Evolutionary conservation across 768 basidiomycete species (phyloP).

Genomic region (Kwoniella sp.): DNA sequence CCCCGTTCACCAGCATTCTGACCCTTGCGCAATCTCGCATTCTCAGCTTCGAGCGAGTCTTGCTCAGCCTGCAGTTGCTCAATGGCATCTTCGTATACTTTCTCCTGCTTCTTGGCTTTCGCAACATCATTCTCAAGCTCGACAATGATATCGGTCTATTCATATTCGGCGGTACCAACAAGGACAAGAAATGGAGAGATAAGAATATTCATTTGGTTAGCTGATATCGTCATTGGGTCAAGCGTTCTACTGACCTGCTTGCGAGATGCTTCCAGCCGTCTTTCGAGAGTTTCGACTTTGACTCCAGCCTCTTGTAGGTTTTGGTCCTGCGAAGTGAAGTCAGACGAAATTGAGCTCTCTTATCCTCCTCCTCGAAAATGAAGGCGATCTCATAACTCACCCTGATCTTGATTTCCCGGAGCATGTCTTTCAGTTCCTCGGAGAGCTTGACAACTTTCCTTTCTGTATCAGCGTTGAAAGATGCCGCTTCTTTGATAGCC

Average conservation of each 20-base stretch:
- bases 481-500: slow-evolving; percentile 78
- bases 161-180: too few species aligned
- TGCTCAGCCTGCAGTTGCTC: slow-evolving; percentile 88
- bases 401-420: slow-evolving; percentile 72
- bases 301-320: slow-evolving; percentile 81
- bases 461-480: slow-evolving; percentile 89
- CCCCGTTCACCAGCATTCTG: slow-evolving; percentile 63
- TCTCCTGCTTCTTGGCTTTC: slow-evolving; percentile 83
- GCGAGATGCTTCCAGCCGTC: slow-evolving; percentile 85
- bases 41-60: slow-evolving; percentile 83
- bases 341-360: neutral
- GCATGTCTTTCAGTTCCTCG: slow-evolving; percentile 86
- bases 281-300: slow-evolving; percentile 93
- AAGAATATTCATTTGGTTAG: neutral
- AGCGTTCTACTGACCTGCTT: slow-evolving; percentile 63
- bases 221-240: neutral
- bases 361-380: neutral
- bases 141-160: slow-evolving; percentile 69
- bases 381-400: slow-evolving; percentile 40
- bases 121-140: slow-evolving; percentile 79
- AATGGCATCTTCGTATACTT: slow-evolving; percentile 88
- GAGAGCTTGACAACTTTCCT: slow-evolving; percentile 79
- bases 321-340: slow-evolving; percentile 68
- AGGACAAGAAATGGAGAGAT: neutral
- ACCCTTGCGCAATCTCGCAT: slow-evolving; percentile 69